phyloP scores from a whole-genome alignment of 768 basidiomycete genomes.

The Boletellus ananas region DNA sequence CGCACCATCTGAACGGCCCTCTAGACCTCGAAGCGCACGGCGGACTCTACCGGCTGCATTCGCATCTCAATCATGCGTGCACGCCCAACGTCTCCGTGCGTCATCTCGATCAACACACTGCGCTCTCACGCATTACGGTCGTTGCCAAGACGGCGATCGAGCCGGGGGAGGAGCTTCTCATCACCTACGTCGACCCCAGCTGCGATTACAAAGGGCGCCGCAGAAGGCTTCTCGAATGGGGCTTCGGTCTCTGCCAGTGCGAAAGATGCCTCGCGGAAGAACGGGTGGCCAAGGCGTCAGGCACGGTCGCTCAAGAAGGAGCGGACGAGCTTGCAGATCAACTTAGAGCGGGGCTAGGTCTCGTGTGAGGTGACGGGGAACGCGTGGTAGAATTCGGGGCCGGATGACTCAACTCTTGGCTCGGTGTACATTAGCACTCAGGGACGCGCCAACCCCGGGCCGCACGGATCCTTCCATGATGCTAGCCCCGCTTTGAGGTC shows the following conservation, averaged over 20 bases:
- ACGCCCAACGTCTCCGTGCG: constrained; percentile 74
- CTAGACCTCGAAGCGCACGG: constrained; percentile 82
- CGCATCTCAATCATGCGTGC: constrained; percentile 86
- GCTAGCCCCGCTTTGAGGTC: too few relatives aligned
- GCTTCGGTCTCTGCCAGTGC: constrained; percentile 70
- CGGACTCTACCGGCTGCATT: constrained; percentile 80
- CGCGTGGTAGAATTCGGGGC: not conserved
- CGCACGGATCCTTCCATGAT: too few relatives aligned
- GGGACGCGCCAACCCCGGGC: too few relatives aligned
- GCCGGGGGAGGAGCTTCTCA: constrained; percentile 68
- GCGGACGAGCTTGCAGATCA: constrained; percentile 53
- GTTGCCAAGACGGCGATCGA: constrained; percentile 63
- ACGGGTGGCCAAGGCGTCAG: constrained; percentile 21
- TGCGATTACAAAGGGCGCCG: constrained; percentile 40
- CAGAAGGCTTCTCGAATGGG: constrained; percentile 62
- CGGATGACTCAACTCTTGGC: too few relatives aligned
- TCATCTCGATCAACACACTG: constrained; percentile 65
- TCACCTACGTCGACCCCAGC: constrained; percentile 74
- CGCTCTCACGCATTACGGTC: constrained; percentile 71
- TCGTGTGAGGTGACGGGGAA: constrained; percentile 28
- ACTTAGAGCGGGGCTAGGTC: constrained; percentile 61
- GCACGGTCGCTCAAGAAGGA: not conserved
- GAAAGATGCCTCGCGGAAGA: constrained; percentile 62
- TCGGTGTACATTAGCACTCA: too few relatives aligned
- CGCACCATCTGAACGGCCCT: not conserved